Evolutionary conservation across 345 rosid genomes (phyloP), one percentile per base, ranked within the genome.

Genomic region (Mallotus nudiflorus): DNA sequence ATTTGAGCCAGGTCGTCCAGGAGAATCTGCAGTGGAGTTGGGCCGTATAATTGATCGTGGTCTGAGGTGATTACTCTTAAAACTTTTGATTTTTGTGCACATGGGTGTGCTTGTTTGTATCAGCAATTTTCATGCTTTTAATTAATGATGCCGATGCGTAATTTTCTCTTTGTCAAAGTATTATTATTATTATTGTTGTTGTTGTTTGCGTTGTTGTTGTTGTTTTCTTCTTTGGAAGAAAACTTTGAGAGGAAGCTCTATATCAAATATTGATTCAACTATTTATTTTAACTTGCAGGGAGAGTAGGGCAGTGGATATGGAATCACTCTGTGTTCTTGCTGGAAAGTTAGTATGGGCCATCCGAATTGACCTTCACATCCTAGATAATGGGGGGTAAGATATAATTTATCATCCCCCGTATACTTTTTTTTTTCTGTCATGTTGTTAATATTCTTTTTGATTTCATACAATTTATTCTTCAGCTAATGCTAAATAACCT

Each of bases 361-460:
- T 96, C 70, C 89, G 97, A n/a, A 78, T 92, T 73, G 98, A 96
- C 78, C 85, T 96, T 71, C 99, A 92, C 82, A 89, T 96, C 67
- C 76, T 96, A 73, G 99, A 96, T 77, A 92, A 92, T 83, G 97
- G 96, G 66, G 99, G 99, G 99, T 96, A 80, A 46, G 86, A 68
- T 49, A 22, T 56, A 22, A 20, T 42, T 24, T 15, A n/a, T 37
- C 68, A 55, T 40, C 42, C 28, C 13, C 24, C 11, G 10, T 39
- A 53, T 72, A 29, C 46, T 45, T 19, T 60, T 1, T 35, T 55
- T 65, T 25, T 46, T 55, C 16, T 52, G 22, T 29, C 18, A 16
- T 70, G 51, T 49, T 46, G 53, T 44, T 65, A 54, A 35, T 15
- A 8, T 20, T 54, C 54, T 37, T 58, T 6, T 14, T 37, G 35